These are phyloP conservation scores for Dillenia turbinata DNA, from an alignment of 164 flowering plant genomes.

Conservation along the genomic window DNA sequence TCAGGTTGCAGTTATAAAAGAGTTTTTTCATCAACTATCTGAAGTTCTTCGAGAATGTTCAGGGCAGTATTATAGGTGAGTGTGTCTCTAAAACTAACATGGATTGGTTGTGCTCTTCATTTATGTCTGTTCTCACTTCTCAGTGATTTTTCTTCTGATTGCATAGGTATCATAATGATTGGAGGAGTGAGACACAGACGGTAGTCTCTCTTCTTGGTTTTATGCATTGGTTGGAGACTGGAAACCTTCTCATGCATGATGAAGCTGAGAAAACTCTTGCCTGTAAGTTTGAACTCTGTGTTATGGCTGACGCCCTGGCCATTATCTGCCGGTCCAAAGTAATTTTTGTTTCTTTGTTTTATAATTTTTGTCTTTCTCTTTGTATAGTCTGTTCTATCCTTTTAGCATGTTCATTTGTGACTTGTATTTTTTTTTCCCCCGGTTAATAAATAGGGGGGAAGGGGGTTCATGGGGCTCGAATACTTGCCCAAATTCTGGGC, in stretches of 20 bases:
- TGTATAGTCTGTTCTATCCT: too few relatives aligned
- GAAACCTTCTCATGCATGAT: conserved; percentile 66
- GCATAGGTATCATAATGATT: conserved; percentile 87
- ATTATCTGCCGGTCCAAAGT: too few relatives aligned
- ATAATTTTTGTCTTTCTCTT: too few relatives aligned
- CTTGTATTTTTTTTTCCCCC: too few relatives aligned
- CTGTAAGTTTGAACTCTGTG: conserved; percentile 36
- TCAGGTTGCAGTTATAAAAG: conserved; percentile 50
- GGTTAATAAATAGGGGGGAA: too few relatives aligned
- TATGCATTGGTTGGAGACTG: conserved; percentile 91
- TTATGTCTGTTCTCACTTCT: background rate
- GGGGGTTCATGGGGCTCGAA: too few relatives aligned
- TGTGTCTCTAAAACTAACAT: too few relatives aligned
- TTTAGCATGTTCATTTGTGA: too few relatives aligned
- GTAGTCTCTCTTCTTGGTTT: conserved; percentile 82
- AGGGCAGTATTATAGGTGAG: conserved; percentile 79
- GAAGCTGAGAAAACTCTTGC: conserved; percentile 86
- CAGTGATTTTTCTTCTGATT: conserved; percentile 4
- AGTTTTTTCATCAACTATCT: conserved; percentile 48
- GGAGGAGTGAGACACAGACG: conserved; percentile 89
- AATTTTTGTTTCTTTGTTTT: too few relatives aligned
- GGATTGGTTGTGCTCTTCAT: too few relatives aligned
- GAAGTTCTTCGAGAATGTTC: conserved; percentile 60
- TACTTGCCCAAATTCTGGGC: too few relatives aligned
- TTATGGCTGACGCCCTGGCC: background rate